phyloP scores from a whole-genome alignment of 129 eudicot genomes.

The Escallonia rubra region DNA sequence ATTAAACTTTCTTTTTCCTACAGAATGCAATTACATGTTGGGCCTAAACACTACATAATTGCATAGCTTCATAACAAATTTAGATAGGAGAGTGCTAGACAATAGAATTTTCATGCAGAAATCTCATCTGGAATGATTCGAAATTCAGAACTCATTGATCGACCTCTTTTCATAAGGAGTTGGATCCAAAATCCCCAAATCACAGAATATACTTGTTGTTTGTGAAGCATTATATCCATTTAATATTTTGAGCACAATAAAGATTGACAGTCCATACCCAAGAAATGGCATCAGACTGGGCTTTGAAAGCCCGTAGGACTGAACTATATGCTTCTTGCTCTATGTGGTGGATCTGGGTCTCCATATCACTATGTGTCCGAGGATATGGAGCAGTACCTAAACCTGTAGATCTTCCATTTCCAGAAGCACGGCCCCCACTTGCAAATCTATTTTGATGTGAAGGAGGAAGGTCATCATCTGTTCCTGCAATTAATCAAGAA shows the following conservation, averaged over 20 bases:
- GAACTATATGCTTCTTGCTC: conserved; percentile 95
- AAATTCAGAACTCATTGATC: not conserved
- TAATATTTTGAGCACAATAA: not conserved
- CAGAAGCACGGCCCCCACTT: conserved; percentile 40
- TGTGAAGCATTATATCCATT: not conserved
- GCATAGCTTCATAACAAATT: not conserved
- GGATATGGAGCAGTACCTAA: conserved; percentile 35
- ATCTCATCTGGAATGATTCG: not conserved
- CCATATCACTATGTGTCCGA: conserved; percentile 60
- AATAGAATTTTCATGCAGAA: not conserved
- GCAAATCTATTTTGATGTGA: conserved; percentile 53
- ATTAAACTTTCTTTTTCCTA: conserved; percentile 93
- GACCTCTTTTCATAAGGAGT: not conserved
- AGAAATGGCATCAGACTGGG: conserved; percentile 88
- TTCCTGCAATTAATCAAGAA: conserved; percentile 36
- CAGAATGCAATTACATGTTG: conserved; percentile 2
- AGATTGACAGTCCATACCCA: conserved; percentile 48
- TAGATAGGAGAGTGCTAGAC: not conserved
- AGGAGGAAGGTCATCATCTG: conserved; percentile 66
- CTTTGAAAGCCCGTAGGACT: conserved; percentile 88
- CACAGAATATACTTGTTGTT: not conserved
- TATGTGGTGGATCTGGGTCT: conserved; percentile 59
- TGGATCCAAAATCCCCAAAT: not conserved
- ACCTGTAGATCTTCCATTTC: conserved; percentile 53
- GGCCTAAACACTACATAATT: too few species aligned